phyloP scores from a whole-genome alignment of 73 alveolate species.

The Paramecium sonneborni region DNA sequence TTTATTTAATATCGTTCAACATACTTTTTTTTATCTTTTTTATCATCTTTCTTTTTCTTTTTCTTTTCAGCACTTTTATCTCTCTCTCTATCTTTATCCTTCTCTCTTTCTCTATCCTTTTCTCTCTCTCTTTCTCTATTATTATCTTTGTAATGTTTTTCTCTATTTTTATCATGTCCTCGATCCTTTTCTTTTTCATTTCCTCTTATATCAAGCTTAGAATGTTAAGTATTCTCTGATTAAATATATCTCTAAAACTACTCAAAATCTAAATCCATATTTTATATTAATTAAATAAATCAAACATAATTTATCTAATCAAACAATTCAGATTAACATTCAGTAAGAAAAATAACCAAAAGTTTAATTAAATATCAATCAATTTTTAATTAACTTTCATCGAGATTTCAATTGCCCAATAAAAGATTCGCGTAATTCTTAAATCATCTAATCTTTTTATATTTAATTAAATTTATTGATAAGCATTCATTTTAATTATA shows the following conservation, averaged over 20 bases:
- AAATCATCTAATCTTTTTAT: not conserved
- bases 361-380: too few species aligned
- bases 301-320: not conserved
- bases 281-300: not conserved
- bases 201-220: not conserved
- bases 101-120: not conserved
- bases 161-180: not conserved
- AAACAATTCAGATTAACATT: not conserved
- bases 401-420: too few species aligned
- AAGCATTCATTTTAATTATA: too few species aligned
- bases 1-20: not conserved
- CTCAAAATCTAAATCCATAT: slow-evolving; percentile 42
- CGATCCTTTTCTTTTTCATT: not conserved
- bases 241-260: not conserved
- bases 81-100: not conserved
- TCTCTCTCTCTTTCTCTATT: slow-evolving; percentile 3
- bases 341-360: not conserved
- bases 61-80: slow-evolving; percentile 10
- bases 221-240: not conserved
- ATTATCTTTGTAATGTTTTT: not conserved
- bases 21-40: not conserved
- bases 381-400: too few species aligned
- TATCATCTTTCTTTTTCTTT: slow-evolving; percentile 25
- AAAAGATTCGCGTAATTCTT: too few species aligned
- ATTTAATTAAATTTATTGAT: too few species aligned